Evolutionary conservation across 2,329 filamentous ascomycete species (phyloP), one percentile per base, ranked within the genome.

Genomic region (Aspergillus ochraceus): DNA sequence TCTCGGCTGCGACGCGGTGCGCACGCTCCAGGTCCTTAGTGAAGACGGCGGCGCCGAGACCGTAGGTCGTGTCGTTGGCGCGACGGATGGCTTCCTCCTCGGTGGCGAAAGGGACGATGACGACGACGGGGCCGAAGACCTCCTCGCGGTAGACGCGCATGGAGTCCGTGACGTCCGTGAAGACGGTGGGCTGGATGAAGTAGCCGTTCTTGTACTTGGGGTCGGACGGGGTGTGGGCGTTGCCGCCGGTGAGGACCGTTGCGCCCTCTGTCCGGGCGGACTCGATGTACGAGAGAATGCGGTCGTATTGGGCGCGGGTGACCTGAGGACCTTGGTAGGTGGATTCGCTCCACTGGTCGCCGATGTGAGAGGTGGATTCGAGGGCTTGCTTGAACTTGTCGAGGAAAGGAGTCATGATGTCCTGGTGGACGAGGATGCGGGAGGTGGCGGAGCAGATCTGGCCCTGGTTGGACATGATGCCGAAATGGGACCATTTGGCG

Each of bases 121-220:
- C 84, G 71, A 90, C 88, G 29, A 92, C 90, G 5, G 90, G 90
- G 14, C 90, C 90, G 73, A 95, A 95, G 54, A 91, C 90, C 74
- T 95, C 90, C 71, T 92, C 88, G 66, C 85, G 84, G 81, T 90
- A 88, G 65, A 93, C 88, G 70, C 86, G 85, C 73, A 90, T 88
- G 69, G 85, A 76, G 24, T 87, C 82, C 49, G 81, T 85, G 66
- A 94, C 90, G 71, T 91, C 87, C 77, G 85, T 87, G 83, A 84
- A 92, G 80, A 96, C 91, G 70, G 91, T 95, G 26, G 91, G 91
- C 82, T 93, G 82, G 77, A 96, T 92, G 82, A 93, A 96, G 85
- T 90, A 96, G 62, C 90, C 90, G 22, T 56, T 56, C 83, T 91
- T 88, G 70, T 84, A 78, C 62, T 90, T 90, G 76, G 87, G 87